phyloP scores from a whole-genome alignment of 2,329 filamentous ascomycete species.

The Trichophyton equinum region DNA sequence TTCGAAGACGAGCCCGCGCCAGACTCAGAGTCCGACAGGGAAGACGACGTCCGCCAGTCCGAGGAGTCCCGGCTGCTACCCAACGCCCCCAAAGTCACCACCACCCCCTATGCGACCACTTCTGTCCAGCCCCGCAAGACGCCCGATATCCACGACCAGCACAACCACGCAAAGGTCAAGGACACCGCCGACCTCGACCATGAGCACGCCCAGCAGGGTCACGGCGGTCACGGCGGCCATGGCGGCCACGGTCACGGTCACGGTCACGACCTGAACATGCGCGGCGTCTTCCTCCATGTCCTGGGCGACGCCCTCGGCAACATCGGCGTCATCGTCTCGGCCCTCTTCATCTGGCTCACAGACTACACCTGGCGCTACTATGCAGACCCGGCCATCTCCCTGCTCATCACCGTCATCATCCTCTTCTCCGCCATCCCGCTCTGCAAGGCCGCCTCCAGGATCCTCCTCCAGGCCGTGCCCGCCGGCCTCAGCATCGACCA shows the following conservation, averaged over 20 bases:
- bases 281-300: conserved; percentile 55
- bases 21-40: conserved; percentile 35
- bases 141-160: conserved; percentile 47
- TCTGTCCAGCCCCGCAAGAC: conserved; percentile 18
- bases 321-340: conserved; percentile 44
- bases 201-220: conserved; percentile 31
- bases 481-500: conserved; percentile 78
- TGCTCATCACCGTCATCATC: conserved; percentile 77
- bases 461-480: conserved; percentile 86
- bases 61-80: conserved; percentile 29
- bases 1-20: conserved; percentile 43
- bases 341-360: conserved; percentile 83
- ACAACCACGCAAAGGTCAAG: conserved; percentile 66
- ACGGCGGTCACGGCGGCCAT: background rate
- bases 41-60: conserved; percentile 39
- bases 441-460: conserved; percentile 49
- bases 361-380: conserved; percentile 71
- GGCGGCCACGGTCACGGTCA: conserved; percentile 16
- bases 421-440: conserved; percentile 41
- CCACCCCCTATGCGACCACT: conserved; percentile 21
- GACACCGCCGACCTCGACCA: conserved; percentile 39
- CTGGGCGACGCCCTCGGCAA: conserved; percentile 38
- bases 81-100: conserved; percentile 29
- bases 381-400: conserved; percentile 79
- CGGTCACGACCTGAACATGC: conserved; percentile 73